Conservation (phyloP, 148 eudicot genomes). For the Spergularia bocconei region DNA sequence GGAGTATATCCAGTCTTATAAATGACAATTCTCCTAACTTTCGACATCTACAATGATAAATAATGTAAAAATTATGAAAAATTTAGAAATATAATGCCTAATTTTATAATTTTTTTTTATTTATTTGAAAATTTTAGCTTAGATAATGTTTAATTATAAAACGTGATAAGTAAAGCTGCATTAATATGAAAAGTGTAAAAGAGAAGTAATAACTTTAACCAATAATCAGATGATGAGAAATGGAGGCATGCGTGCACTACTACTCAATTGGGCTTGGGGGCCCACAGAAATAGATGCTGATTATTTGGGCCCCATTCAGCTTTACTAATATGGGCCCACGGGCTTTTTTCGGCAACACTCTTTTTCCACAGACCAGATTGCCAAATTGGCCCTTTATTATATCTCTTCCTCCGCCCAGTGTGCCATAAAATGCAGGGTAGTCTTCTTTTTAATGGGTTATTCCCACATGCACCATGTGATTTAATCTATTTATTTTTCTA, state of each 20-base stretch:
- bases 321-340: not conserved
- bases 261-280: conserved; percentile 16
- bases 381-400: not conserved
- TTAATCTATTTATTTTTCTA: no score
- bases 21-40: no score
- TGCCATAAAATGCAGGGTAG: not conserved
- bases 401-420: not conserved
- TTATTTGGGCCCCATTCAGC: conserved; percentile 13
- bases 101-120: no score
- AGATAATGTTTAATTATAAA: no score
- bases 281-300: not conserved
- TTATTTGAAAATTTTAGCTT: no score
- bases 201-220: no score
- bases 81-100: no score
- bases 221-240: not conserved
- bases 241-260: conserved; percentile 10
- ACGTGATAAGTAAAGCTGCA: no score
- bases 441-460: not conserved
- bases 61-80: no score
- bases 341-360: not conserved
- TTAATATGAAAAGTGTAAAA: no score
- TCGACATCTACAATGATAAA: no score
- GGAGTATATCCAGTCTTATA: no score
- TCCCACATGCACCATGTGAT: conserved; percentile 18
- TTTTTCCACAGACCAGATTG: not conserved